phyloP scores from a whole-genome alignment of 2,329 filamentous ascomycete genomes.

The Geoglossum cookeanum region DNA sequence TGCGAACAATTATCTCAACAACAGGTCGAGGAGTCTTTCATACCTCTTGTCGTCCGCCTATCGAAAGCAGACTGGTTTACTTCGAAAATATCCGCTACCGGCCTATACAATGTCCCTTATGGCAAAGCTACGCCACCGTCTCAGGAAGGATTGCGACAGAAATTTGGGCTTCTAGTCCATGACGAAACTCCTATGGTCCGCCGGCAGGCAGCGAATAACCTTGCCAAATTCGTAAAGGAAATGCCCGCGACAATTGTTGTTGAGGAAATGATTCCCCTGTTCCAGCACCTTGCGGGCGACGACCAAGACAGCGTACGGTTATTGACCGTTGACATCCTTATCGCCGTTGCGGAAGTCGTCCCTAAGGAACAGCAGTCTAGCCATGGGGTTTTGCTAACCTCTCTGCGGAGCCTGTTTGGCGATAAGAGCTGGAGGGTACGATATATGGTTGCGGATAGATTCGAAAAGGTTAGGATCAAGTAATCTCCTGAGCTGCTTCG shows the following conservation, averaged over 20 bases:
- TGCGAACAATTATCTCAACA: constrained; percentile 76
- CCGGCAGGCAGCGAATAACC: constrained; percentile 86
- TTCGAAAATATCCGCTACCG: constrained; percentile 94
- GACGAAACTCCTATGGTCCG: constrained; percentile 99
- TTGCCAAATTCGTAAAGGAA: constrained; percentile 94
- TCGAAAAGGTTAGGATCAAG: constrained; percentile 59
- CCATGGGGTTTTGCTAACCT: constrained; percentile 80
- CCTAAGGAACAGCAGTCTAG: constrained; percentile 96
- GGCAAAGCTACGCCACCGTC: constrained; percentile 71
- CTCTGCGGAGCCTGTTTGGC: constrained; percentile 82
- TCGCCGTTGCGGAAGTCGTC: constrained; percentile 89
- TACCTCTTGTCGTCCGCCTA: constrained; percentile 83
- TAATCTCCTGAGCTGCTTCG: background rate
- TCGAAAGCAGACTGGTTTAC: constrained; percentile 99
- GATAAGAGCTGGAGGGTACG: constrained; percentile 99
- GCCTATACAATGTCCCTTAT: constrained; percentile 86
- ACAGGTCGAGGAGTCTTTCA: constrained; percentile 94
- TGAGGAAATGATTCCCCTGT: constrained; percentile 97
- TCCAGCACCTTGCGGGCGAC: constrained; percentile 89
- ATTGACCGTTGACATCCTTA: constrained; percentile 88
- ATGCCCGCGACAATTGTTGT: constrained; percentile 85
- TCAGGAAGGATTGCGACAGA: constrained; percentile 78
- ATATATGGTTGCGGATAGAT: constrained; percentile 98
- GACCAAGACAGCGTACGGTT: constrained; percentile 96
- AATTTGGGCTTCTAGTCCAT: constrained; percentile 84